phyloP scores from a whole-genome alignment of 2,329 filamentous ascomycete species.

The Drechslerella coelobrocha region DNA sequence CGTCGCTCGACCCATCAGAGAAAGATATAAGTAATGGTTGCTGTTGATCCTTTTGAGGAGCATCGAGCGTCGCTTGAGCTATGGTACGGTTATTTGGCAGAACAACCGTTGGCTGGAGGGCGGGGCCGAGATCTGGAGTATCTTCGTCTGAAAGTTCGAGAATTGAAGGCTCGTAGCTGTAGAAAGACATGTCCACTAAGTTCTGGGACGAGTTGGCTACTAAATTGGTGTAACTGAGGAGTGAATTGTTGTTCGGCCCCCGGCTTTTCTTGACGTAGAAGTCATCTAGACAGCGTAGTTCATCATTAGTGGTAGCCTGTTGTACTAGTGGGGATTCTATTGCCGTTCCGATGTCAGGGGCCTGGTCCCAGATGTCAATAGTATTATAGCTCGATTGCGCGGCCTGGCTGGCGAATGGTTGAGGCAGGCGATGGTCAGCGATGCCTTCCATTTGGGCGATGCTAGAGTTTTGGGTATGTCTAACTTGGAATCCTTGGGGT shows the following conservation, averaged over 20 bases:
- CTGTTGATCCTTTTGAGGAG: too few species aligned
- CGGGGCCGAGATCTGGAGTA: not conserved
- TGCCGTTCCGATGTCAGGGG: not conserved
- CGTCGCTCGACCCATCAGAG: not conserved
- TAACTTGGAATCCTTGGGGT: too few species aligned
- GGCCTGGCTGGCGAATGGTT: too few species aligned
- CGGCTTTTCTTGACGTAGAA: not conserved
- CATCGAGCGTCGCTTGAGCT: too few species aligned
- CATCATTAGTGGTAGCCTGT: not conserved
- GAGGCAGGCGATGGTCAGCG: too few species aligned
- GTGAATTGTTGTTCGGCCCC: not conserved
- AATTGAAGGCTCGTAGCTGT: slow-evolving; percentile 1
- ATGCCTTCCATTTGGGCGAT: too few species aligned
- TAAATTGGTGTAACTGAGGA: not conserved
- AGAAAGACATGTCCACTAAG: not conserved
- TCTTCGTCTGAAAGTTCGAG: slow-evolving; percentile 14
- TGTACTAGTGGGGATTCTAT: not conserved
- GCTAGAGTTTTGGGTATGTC: too few species aligned
- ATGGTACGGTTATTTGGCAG: not conserved
- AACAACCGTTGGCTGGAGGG: not conserved
- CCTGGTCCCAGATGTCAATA: not conserved
- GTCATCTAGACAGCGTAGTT: not conserved
- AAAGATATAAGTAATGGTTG: not conserved
- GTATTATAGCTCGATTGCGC: not conserved
- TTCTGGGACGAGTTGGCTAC: not conserved